Conservation (phyloP, 768 basidiomycete species). For the Lactarius evosmus region DNA sequence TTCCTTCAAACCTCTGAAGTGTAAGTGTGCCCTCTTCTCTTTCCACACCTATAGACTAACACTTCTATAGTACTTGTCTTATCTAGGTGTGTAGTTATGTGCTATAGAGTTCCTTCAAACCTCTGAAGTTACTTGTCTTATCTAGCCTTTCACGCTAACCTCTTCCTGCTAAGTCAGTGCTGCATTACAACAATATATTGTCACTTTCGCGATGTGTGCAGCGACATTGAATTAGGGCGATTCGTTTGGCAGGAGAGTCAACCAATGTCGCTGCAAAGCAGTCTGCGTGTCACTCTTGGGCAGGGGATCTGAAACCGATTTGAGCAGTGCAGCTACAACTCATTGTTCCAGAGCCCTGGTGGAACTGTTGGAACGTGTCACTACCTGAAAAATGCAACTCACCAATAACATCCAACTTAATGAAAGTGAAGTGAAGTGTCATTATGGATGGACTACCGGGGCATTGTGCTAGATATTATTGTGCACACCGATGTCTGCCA, state of each 20-base stretch:
- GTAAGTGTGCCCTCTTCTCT: too few species aligned
- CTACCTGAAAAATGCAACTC: slow-evolving; percentile 43
- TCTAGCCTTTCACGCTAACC: too few species aligned
- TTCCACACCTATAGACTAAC: too few species aligned
- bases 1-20: too few species aligned
- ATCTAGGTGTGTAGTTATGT: too few species aligned
- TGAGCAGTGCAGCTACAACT: slow-evolving; percentile 54
- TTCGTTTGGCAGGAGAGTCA: slow-evolving; percentile 9
- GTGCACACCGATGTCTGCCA: slow-evolving; percentile 66
- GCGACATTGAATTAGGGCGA: slow-evolving; percentile 14
- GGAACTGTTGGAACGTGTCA: slow-evolving; percentile 44
- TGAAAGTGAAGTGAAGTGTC: too few species aligned
- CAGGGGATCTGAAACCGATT: slow-evolving; percentile 56
- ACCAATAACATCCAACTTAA: too few species aligned
- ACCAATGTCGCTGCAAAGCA: not conserved
- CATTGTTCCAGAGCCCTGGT: slow-evolving; percentile 51
- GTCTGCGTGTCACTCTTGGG: not conserved
- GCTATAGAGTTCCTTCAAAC: too few species aligned
- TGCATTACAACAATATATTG: too few species aligned
- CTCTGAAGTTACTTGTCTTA: too few species aligned
- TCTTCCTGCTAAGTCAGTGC: too few species aligned
- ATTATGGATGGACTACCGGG: slow-evolving; percentile 52
- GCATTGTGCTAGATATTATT: slow-evolving; percentile 74
- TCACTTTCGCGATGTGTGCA: slow-evolving; percentile 6
- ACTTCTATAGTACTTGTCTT: too few species aligned